These are phyloP conservation scores for Jasminum sambac DNA, from an alignment of 257 asterid species.

Conservation along the genomic window DNA sequence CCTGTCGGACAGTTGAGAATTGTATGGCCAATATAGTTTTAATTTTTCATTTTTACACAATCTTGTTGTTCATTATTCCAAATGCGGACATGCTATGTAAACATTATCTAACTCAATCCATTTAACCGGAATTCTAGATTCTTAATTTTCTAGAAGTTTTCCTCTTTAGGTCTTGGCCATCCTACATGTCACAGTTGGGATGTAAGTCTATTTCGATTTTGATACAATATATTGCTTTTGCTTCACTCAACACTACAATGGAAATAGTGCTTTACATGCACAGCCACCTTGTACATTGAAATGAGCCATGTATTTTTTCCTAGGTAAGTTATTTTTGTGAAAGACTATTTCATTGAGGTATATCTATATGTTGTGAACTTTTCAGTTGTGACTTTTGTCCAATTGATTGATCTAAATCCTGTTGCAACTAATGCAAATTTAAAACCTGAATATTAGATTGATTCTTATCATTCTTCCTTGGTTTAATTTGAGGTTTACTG, in stretches of 20 bases:
- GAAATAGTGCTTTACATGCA: neutral
- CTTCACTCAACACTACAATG: neutral
- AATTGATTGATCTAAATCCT: neutral
- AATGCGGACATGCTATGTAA: neutral
- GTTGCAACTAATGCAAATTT: neutral
- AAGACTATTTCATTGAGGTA: neutral
- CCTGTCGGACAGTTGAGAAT: neutral
- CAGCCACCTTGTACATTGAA: neutral
- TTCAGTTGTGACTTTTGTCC: neutral
- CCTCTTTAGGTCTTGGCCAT: neutral
- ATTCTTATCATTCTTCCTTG: no score
- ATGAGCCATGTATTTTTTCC: neutral
- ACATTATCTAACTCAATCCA: no score
- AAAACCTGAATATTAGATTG: neutral
- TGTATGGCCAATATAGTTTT: neutral
- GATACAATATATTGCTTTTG: neutral
- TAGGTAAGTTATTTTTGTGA: neutral
- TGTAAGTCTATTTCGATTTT: neutral
- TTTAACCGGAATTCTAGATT: no score
- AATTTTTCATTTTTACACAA: neutral
- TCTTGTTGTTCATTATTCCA: neutral
- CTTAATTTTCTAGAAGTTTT: no score
- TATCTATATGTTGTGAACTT: neutral
- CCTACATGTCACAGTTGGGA: neutral
- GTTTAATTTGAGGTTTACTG: no score